These are phyloP conservation scores for Gossypioides kirkii DNA, from an alignment of 345 rosid genomes.

Conservation along the genomic window DNA sequence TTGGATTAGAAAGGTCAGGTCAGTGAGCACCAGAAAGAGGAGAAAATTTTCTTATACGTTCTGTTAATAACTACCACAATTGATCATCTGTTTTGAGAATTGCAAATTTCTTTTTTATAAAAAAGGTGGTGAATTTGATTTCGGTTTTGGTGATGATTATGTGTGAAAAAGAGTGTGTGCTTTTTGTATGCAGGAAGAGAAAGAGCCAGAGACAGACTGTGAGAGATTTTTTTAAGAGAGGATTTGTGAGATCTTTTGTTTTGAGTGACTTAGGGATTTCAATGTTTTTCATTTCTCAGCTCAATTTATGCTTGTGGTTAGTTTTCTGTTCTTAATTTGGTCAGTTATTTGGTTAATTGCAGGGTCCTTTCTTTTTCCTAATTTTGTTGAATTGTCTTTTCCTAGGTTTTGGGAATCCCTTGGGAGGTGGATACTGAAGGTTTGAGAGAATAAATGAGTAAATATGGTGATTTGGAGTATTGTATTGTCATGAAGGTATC, in stretches of 20 bases:
- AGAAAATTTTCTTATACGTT: not conserved
- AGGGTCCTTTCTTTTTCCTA: not conserved
- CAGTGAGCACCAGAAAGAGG: not conserved
- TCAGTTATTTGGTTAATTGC: not conserved
- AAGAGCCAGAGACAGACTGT: conserved; percentile 40
- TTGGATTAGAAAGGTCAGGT: conserved; percentile 9
- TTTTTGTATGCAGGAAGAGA: conserved; percentile 65
- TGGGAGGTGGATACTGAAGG: conserved; percentile 97
- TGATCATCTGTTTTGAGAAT: not conserved
- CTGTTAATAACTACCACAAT: not conserved
- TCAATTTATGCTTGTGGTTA: conserved; percentile 59
- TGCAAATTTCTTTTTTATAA: not conserved
- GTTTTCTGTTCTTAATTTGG: conserved; percentile 6
- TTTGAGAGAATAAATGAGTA: conserved; percentile 80
- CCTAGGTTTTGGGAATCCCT: conserved; percentile 96
- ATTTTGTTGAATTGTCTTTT: too few relatives aligned
- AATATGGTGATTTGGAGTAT: too few relatives aligned
- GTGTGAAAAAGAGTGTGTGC: conserved; percentile 85
- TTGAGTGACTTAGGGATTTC: conserved; percentile 49
- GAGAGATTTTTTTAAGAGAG: conserved; percentile 57
- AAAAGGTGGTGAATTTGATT: conserved; percentile 12
- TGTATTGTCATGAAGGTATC: too few relatives aligned
- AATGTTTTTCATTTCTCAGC: too few relatives aligned
- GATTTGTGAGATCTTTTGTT: conserved; percentile 17
- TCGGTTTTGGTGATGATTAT: conserved; percentile 48